Evolutionary conservation across 345 rosid species (phyloP).

Genomic region (Pseudoturritis turrita): DNA sequence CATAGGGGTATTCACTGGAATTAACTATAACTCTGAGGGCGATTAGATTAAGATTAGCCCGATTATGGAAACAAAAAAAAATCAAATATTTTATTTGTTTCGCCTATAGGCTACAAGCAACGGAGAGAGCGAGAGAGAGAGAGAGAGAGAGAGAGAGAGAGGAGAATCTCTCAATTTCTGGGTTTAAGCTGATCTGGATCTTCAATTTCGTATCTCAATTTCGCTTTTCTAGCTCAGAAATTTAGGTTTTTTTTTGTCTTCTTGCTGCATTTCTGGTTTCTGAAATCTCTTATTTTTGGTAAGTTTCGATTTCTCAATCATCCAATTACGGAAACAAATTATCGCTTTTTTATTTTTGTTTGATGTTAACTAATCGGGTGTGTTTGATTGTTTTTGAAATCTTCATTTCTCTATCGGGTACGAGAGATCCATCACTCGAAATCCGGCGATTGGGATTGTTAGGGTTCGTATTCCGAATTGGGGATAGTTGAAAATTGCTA

Average conservation of each 20-base stretch:
- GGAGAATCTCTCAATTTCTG: slow-evolving; percentile 26
- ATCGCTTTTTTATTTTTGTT: background rate
- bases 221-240: slow-evolving; percentile 4
- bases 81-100: slow-evolving; percentile 11
- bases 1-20: slow-evolving; percentile 19
- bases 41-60: background rate
- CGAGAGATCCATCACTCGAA: slow-evolving; percentile 14
- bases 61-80: slow-evolving; percentile 10
- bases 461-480: slow-evolving; percentile 22
- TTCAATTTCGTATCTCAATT: slow-evolving; percentile 11
- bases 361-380: background rate
- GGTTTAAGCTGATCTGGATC: slow-evolving; percentile 34
- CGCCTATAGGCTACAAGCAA: slow-evolving; percentile 20
- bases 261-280: slow-evolving; percentile 2
- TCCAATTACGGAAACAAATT: background rate
- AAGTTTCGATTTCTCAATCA: slow-evolving; percentile 14
- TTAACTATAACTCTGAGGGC: background rate
- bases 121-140: slow-evolving; percentile 5
- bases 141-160: background rate
- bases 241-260: background rate
- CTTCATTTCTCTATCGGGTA: background rate
- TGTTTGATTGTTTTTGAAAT: background rate
- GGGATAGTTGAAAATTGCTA: slow-evolving; percentile 12
- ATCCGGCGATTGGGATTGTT: slow-evolving; percentile 2
- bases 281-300: slow-evolving; percentile 13